phyloP scores from a whole-genome alignment of 2,329 filamentous ascomycete genomes.

The Diatrype stigma region DNA sequence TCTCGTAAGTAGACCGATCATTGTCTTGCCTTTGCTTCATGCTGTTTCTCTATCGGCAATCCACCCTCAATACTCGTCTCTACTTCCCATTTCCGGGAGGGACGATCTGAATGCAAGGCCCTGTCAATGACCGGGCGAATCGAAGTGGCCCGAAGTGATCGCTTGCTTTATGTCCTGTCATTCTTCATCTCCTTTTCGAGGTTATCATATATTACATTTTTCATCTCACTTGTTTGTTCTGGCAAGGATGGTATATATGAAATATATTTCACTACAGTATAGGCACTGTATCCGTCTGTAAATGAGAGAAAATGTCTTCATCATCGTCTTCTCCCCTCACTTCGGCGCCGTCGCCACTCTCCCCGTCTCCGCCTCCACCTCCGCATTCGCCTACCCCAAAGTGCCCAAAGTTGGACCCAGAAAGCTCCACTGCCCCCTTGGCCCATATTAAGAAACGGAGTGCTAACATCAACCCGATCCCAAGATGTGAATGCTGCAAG shows the following conservation, averaged over 20 bases:
- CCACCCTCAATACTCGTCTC: not conserved
- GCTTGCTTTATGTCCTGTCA: not conserved
- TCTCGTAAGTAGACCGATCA: slow-evolving; percentile 45
- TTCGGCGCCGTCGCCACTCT: slow-evolving; percentile 10
- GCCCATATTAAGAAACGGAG: slow-evolving; percentile 11
- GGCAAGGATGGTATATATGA: not conserved
- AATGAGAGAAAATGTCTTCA: not conserved
- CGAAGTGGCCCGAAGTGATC: not conserved
- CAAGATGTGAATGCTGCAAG: slow-evolving; percentile 73
- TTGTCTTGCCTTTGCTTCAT: not conserved
- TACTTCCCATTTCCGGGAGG: not conserved
- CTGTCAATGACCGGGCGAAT: not conserved
- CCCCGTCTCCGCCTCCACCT: not conserved
- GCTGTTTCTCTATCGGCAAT: no score
- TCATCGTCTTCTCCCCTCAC: not conserved
- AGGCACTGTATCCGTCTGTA: not conserved
- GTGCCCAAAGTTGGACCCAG: not conserved
- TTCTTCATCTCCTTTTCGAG: not conserved
- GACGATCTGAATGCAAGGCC: not conserved
- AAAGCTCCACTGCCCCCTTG: not conserved
- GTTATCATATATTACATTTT: not conserved
- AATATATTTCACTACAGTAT: no score
- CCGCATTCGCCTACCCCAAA: not conserved
- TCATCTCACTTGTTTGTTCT: no score
- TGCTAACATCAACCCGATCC: slow-evolving; percentile 31